Percentiles rank a stretch among this genome's conserved stretches.
These are phyloP conservation scores for Bipolaris cookei DNA, from an alignment of 2,329 filamentous ascomycete species.

Conservation along the genomic window DNA sequence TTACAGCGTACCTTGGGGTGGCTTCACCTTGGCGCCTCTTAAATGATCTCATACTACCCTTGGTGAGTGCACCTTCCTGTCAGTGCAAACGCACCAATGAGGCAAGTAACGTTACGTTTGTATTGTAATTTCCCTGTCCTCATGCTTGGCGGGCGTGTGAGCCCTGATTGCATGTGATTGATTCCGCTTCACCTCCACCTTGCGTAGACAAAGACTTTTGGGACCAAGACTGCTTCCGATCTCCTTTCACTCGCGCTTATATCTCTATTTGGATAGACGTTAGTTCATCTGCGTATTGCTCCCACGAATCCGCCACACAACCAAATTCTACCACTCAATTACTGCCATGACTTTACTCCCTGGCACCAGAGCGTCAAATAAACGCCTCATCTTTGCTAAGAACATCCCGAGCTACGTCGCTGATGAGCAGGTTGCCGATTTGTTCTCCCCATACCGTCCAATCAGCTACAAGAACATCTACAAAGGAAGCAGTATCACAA, in stretches of 20 bases:
- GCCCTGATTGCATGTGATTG: background rate
- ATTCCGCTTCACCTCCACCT: background rate
- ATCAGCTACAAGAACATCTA: constrained; percentile 26
- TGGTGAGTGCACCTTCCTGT: background rate
- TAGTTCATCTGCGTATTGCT: background rate
- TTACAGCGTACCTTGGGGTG: background rate
- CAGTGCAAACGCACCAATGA: background rate
- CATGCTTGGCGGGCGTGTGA: background rate
- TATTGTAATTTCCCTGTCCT: background rate
- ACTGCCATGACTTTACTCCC: constrained; percentile 1
- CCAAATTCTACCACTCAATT: background rate
- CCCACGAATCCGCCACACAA: background rate
- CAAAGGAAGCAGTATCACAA: constrained; percentile 20
- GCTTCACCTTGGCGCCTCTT: background rate
- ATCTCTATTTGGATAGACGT: background rate
- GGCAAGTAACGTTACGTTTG: background rate
- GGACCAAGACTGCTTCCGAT: background rate
- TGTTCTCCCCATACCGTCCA: constrained; percentile 20
- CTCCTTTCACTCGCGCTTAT: background rate
- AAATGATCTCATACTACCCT: background rate
- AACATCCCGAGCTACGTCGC: constrained; percentile 24
- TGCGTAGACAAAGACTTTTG: background rate
- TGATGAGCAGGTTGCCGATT: background rate
- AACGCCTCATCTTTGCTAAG: constrained; percentile 30
- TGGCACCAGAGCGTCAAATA: constrained; percentile 3